Evolutionary conservation across 106 monocot genomes (phyloP).

Genomic region (Dendrobium chrysotoxum): DNA sequence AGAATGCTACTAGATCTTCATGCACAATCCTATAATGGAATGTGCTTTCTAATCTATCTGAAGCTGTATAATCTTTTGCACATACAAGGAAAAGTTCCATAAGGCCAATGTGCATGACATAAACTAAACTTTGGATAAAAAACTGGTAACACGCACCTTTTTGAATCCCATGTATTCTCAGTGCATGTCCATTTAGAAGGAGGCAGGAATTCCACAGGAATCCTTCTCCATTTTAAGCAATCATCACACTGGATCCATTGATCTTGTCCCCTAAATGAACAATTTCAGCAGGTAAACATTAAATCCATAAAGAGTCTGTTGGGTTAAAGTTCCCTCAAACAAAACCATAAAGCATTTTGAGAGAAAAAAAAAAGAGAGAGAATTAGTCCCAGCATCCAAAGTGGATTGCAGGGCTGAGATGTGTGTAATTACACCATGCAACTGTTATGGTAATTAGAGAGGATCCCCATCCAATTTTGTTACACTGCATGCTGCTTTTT

Average conservation of each 20-base stretch:
- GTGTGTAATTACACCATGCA: too few species aligned
- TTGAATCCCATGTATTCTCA: conserved; percentile 69
- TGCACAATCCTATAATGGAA: not conserved
- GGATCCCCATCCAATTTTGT: not conserved
- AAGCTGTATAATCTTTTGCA: not conserved
- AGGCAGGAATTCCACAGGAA: conserved; percentile 73
- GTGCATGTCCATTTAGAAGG: conserved; percentile 77
- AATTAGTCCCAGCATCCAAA: not conserved
- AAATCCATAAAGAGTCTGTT: not conserved
- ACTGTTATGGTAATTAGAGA: not conserved
- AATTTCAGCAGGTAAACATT: conserved; percentile 3
- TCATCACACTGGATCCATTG: conserved; percentile 97
- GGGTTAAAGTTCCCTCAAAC: not conserved
- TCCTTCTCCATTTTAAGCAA: conserved; percentile 82
- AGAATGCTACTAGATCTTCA: not conserved
- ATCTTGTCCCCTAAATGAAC: conserved; percentile 53
- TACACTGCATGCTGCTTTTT: not conserved
- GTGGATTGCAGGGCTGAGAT: not conserved
- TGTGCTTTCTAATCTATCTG: not conserved
- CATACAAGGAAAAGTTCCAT: not conserved
- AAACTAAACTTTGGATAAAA: not conserved
- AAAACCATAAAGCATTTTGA: not conserved
- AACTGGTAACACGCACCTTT: conserved; percentile 30
- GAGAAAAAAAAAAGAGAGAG: not conserved
- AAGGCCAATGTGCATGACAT: not conserved